Conservation (phyloP, 2,329 filamentous ascomycete genomes). For the Fusarium acutatum region DNA sequence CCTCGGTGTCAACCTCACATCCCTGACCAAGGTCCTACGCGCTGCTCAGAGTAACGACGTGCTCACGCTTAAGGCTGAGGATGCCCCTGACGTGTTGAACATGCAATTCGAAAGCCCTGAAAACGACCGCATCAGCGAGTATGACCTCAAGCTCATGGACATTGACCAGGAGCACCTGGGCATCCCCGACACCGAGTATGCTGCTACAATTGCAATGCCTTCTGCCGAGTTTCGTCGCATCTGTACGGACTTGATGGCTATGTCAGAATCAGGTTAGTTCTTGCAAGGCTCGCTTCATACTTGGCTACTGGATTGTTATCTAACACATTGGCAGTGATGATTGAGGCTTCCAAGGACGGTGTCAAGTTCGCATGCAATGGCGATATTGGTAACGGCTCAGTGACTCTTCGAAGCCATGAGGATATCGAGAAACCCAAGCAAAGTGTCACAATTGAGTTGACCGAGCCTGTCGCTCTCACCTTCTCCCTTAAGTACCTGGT, state of each 20-base stretch:
- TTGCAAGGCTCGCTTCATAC: neutral
- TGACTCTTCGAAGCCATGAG: slow-evolving; percentile 88
- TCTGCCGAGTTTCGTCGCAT: slow-evolving; percentile 92
- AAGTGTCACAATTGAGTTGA: slow-evolving; percentile 88
- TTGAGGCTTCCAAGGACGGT: slow-evolving; percentile 96
- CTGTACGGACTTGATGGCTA: slow-evolving; percentile 86
- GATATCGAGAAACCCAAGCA: slow-evolving; percentile 88
- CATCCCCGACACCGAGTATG: slow-evolving; percentile 98
- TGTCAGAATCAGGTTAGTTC: slow-evolving; percentile 91
- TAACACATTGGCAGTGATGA: slow-evolving; percentile 71
- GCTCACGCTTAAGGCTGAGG: slow-evolving; percentile 96
- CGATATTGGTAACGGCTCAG: slow-evolving; percentile 94
- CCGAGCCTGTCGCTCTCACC: slow-evolving; percentile 90
- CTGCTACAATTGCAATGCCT: slow-evolving; percentile 89
- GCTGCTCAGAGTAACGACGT: slow-evolving; percentile 94
- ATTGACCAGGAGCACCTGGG: slow-evolving; percentile 99
- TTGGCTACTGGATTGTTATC: neutral
- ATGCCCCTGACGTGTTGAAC: slow-evolving; percentile 94
- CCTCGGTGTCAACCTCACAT: slow-evolving; percentile 95
- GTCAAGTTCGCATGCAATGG: slow-evolving; percentile 94
- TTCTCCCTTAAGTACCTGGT: slow-evolving; percentile 99
- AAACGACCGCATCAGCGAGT: slow-evolving; percentile 94
- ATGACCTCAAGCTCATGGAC: slow-evolving; percentile 99
- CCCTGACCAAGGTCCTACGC: slow-evolving; percentile 95
- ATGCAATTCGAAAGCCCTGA: slow-evolving; percentile 91